These are phyloP conservation scores for Cutaneotrichosporon sp. DNA, from an alignment of 1,284 basidiomycete genomes.

Conservation along the genomic window DNA sequence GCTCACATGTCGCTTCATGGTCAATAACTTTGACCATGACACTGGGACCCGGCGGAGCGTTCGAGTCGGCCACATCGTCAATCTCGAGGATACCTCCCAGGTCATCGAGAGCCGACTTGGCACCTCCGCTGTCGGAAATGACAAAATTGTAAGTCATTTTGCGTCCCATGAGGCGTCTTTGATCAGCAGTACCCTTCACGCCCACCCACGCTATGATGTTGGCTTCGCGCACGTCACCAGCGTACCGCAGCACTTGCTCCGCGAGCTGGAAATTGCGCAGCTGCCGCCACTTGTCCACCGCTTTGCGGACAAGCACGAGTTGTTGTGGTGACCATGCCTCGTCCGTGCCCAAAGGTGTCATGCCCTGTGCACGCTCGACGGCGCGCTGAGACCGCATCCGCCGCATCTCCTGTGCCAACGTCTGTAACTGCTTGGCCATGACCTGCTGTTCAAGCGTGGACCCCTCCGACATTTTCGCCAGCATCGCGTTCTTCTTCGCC, in stretches of 20 bases:
- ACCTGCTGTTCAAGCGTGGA: slow-evolving; percentile 80
- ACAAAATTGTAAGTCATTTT: slow-evolving; percentile 87
- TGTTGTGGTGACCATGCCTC: slow-evolving; percentile 65
- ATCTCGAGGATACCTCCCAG: slow-evolving; percentile 85
- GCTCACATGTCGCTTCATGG: slow-evolving; percentile 60
- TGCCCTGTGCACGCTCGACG: slow-evolving; percentile 58
- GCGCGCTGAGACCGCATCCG: slow-evolving; percentile 70
- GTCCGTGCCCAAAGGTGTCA: slow-evolving; percentile 51
- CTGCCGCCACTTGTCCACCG: slow-evolving; percentile 75
- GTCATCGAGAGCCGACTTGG: slow-evolving; percentile 75
- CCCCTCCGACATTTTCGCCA: slow-evolving; percentile 56
- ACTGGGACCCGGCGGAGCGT: slow-evolving; percentile 68
- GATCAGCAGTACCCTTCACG: slow-evolving; percentile 16
- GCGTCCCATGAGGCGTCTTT: slow-evolving; percentile 75
- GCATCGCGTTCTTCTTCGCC: too few relatives aligned
- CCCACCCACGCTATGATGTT: slow-evolving; percentile 75
- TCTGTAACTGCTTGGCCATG: slow-evolving; percentile 77
- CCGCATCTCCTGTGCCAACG: slow-evolving; percentile 76
- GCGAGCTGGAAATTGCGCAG: slow-evolving; percentile 86
- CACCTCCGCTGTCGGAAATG: slow-evolving; percentile 65
- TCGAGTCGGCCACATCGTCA: slow-evolving; percentile 80
- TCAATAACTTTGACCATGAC: slow-evolving; percentile 89
- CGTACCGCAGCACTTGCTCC: slow-evolving; percentile 76
- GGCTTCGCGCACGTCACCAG: slow-evolving; percentile 85
- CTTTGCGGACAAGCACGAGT: slow-evolving; percentile 69